Percentiles rank a stretch among this genome's conserved stretches.
Conservation (phyloP, 371 early-diverging fungal genomes). For the Circinella umbellata region DNA sequence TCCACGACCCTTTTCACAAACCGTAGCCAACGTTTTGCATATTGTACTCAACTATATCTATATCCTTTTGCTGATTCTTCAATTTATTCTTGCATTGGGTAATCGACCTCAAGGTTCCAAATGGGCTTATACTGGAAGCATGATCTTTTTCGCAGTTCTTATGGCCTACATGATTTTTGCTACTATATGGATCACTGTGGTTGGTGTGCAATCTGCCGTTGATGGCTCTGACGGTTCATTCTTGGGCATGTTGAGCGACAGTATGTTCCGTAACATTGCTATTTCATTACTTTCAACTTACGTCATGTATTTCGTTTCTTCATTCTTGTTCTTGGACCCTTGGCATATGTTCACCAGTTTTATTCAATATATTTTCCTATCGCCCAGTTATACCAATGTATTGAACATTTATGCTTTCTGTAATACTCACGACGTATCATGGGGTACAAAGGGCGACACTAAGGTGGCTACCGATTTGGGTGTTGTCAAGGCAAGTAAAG, state of each 20-base stretch:
- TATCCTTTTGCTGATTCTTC: slow-evolving; percentile 60
- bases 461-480: slow-evolving; percentile 48
- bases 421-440: slow-evolving; percentile 84
- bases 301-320: slow-evolving; percentile 67
- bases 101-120: slow-evolving; percentile 84
- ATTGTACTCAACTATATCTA: slow-evolving; percentile 63
- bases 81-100: slow-evolving; percentile 78
- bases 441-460: slow-evolving; percentile 55
- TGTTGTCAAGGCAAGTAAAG: slow-evolving; percentile 50
- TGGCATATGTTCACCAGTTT: slow-evolving; percentile 78
- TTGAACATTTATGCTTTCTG: slow-evolving; percentile 91
- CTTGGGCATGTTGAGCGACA: slow-evolving; percentile 32
- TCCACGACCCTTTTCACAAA: slow-evolving; percentile 55
- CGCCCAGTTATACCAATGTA: slow-evolving; percentile 89
- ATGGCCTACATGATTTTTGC: slow-evolving; percentile 68
- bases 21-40: slow-evolving; percentile 43
- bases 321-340: slow-evolving; percentile 68
- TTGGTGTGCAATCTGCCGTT: slow-evolving; percentile 44
- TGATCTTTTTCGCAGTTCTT: slow-evolving; percentile 61
- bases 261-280: slow-evolving; percentile 59
- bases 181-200: slow-evolving; percentile 55
- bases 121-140: slow-evolving; percentile 65
- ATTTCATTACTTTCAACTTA: slow-evolving; percentile 69
- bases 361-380: slow-evolving; percentile 72
- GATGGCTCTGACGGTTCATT: slow-evolving; percentile 19